A percentile compares a stretch with the other conserved stretches of the same genome.
phyloP scores from a whole-genome alignment of 2,329 filamentous ascomycete species.

The Rutstroemia sp. region DNA sequence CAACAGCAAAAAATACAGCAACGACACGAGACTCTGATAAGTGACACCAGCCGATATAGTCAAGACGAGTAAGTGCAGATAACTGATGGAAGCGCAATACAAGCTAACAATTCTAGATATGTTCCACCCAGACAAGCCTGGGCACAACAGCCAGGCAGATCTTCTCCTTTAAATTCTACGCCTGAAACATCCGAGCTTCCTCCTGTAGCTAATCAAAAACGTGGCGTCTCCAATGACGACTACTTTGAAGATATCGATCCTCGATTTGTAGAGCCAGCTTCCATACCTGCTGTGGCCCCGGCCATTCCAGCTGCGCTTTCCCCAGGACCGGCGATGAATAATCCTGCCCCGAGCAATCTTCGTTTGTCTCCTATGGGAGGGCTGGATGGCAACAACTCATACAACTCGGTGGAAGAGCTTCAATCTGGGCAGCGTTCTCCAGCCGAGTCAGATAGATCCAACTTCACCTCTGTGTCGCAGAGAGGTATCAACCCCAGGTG shows the following conservation, averaged over 20 bases:
- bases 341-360: conserved; percentile 14
- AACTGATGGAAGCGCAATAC: not conserved
- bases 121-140: conserved; percentile 50
- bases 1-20: conserved; percentile 47
- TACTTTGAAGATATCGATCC: conserved; percentile 96
- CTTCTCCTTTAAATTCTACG: conserved; percentile 38
- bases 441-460: conserved; percentile 69
- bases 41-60: conserved; percentile 66
- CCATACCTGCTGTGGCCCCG: conserved; percentile 15
- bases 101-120: conserved; percentile 33
- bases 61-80: conserved; percentile 59
- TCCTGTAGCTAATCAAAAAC: conserved; percentile 28
- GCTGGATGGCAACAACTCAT: conserved; percentile 36
- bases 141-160: conserved; percentile 36
- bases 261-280: conserved; percentile 56
- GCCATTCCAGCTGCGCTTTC: conserved; percentile 29
- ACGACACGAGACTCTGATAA: conserved; percentile 46
- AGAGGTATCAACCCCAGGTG: conserved; percentile 83
- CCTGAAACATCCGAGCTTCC: conserved; percentile 32
- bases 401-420: conserved; percentile 56
- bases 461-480: conserved; percentile 87
- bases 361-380: conserved; percentile 22
- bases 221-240: conserved; percentile 30
- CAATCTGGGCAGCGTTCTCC: conserved; percentile 60
- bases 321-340: conserved; percentile 17